A percentile compares a stretch with the other conserved stretches of the same genome.
These are phyloP conservation scores for Marsdenia floribunda DNA, from an alignment of 257 asterid species.

Conservation along the genomic window DNA sequence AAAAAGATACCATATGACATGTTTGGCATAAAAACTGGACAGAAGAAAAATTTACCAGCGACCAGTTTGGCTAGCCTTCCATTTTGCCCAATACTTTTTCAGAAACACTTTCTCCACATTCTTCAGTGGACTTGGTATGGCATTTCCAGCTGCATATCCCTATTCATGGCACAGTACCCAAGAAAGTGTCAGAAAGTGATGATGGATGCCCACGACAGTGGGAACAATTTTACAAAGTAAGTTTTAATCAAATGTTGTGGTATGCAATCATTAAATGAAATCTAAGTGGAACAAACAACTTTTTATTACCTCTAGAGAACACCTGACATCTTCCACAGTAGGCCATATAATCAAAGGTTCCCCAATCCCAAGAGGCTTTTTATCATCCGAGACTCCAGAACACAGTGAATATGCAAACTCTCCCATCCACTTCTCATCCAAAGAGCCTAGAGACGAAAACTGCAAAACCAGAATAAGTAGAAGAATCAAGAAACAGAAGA, in stretches of 20 bases:
- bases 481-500: not conserved
- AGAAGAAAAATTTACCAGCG: conserved; percentile 54
- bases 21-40: not conserved
- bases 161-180: conserved; percentile 19
- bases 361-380: conserved; percentile 73
- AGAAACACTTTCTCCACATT: conserved; percentile 88
- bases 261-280: not conserved
- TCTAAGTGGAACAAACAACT: conserved; percentile 1
- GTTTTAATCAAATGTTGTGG: not conserved
- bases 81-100: conserved; percentile 88
- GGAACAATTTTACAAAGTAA: not conserved
- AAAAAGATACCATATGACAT: not conserved
- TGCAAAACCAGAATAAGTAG: conserved; percentile 25
- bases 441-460: conserved; percentile 95
- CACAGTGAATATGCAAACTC: conserved; percentile 84
- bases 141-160: conserved; percentile 98
- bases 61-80: conserved; percentile 88
- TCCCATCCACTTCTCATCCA: conserved; percentile 97
- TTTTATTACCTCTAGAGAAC: conserved; percentile 75
- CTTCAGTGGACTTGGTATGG: conserved; percentile 82
- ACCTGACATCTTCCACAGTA: conserved; percentile 82
- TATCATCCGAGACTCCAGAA: conserved; percentile 70
- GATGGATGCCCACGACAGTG: not conserved
- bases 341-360: conserved; percentile 90
- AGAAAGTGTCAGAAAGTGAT: not conserved